Evolutionary conservation across 306 rosid species (phyloP), one percentile per base, ranked within the genome.

Genomic region (Boehmeria nivea): DNA sequence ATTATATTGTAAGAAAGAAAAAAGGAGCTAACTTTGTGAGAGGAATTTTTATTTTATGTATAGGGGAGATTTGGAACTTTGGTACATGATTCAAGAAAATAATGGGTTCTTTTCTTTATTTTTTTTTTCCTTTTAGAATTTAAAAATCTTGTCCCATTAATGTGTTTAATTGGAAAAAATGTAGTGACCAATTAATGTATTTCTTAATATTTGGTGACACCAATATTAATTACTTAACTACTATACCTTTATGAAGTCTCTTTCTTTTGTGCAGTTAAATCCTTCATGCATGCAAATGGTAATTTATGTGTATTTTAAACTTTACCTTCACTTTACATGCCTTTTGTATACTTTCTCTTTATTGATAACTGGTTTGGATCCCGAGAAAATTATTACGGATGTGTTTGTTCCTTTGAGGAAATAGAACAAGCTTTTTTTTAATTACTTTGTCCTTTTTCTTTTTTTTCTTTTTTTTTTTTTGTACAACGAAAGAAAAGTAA

Each of bases 211-310:
- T 47, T 61, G 56, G n/a, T n/a, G 51, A 37, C 40, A 11, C 63
- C 49, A 63, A 0, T 10, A 31, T 31, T 31, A 31, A 31, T 31
- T 6, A 4, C 1, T 31, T 4, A 4, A 28, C 8, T 8, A 28
- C 34, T 28, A 28, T 28, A 28, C 8, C 21, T 68, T 62, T n/a
- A n/a, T n/a, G n/a, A n/a, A n/a, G n/a, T n/a, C n/a, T n/a, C n/a
- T n/a, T n/a, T n/a, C n/a, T n/a, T n/a, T n/a, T n/a, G n/a, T n/a
- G n/a, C n/a, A n/a, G n/a, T n/a, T n/a, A n/a, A n/a, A n/a, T n/a
- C 43, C 59, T 59, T 51, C 31, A 39, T 59, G 81, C 64, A 54
- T 54, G 75, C 49, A 69, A 63, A 48, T 76, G 68, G 45, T 53
- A 24, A 31, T 4, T 31, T 31, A 31, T 4, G 36, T 31, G n/a